A percentile compares a stretch with the other conserved stretches of the same genome.
Evolutionary conservation across 371 early-diverging fungal species (phyloP).

Genomic region (Zychaea mexicana): DNA sequence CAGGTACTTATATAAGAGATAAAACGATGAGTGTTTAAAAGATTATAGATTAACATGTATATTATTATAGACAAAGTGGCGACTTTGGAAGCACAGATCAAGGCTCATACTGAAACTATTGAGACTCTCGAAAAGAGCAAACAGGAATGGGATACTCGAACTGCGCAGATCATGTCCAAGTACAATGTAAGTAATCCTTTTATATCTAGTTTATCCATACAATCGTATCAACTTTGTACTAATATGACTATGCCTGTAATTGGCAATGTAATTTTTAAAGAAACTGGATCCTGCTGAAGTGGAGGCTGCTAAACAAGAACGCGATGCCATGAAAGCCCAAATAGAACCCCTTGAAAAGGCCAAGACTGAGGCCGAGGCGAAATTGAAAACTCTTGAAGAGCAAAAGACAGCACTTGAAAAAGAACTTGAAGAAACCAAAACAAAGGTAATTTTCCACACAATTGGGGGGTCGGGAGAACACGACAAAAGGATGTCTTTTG

Average conservation of each 20-base stretch:
- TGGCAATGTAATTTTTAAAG: background rate
- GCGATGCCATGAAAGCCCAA: conserved; percentile 9
- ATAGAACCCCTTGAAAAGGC: conserved; percentile 9
- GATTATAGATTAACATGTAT: background rate
- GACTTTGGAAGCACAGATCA: conserved; percentile 12
- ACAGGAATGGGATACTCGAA: conserved; percentile 23
- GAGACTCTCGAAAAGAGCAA: conserved; percentile 12
- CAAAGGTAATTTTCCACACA: background rate
- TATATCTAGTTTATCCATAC: background rate
- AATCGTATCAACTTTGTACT: no score
- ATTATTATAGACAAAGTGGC: conserved; percentile 9
- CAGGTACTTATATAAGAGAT: conserved; percentile 16
- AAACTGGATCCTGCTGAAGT: conserved; percentile 29
- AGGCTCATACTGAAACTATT: conserved; percentile 10
- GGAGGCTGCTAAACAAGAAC: conserved; percentile 17
- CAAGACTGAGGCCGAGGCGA: conserved; percentile 5
- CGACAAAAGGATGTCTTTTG: background rate
- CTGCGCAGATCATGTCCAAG: conserved; percentile 19
- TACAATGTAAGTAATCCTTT: conserved; percentile 18
- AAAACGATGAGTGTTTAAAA: no score
- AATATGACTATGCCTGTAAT: background rate
- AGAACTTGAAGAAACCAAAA: background rate
- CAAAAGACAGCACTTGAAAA: conserved; percentile 6
- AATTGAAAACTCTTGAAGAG: conserved; percentile 7
- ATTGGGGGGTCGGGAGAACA: no score